Percentiles rank a stretch among this genome's conserved stretches.
phyloP scores from a whole-genome alignment of 768 basidiomycete genomes.

The Kwoniella dejecticola region DNA sequence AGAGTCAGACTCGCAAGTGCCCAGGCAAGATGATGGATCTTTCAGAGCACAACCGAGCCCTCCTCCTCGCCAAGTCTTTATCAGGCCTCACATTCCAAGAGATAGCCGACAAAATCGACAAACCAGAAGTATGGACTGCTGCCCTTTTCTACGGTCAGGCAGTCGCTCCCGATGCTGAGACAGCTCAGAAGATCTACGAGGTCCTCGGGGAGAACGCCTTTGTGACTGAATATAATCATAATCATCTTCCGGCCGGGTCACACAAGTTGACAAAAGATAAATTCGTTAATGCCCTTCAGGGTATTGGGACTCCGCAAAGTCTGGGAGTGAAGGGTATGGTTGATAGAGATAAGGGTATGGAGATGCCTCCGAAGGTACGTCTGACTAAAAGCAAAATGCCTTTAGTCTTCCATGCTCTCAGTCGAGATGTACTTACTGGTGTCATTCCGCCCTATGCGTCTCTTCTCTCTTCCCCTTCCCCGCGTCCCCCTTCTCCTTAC shows the following conservation, averaged over 20 bases:
- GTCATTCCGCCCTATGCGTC: too few relatives aligned
- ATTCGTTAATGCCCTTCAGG: constrained; percentile 26
- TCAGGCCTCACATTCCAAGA: constrained; percentile 43
- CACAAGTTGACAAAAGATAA: constrained; percentile 8
- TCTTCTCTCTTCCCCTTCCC: background rate
- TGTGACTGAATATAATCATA: constrained; percentile 5
- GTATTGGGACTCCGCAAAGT: constrained; percentile 11
- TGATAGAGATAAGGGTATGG: constrained; percentile 41
- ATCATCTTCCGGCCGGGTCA: background rate
- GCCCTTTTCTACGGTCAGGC: constrained; percentile 53
- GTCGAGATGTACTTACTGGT: too few relatives aligned
- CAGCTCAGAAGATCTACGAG: constrained; percentile 29
- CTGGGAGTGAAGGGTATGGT: constrained; percentile 40
- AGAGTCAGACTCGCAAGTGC: background rate
- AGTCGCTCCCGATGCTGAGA: constrained; percentile 23
- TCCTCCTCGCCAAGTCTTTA: constrained; percentile 31
- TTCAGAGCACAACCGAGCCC: constrained; percentile 22
- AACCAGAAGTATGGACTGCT: constrained; percentile 54
- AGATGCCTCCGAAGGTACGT: constrained; percentile 47
- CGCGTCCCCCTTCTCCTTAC: background rate
- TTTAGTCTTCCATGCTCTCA: too few relatives aligned
- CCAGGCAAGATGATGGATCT: constrained; percentile 18
- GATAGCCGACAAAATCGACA: constrained; percentile 38
- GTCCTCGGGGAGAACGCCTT: constrained; percentile 2
- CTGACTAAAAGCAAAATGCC: background rate